These are phyloP conservation scores for Fraxinus cuspidata DNA, from an alignment of 257 asterid species.

Conservation along the genomic window DNA sequence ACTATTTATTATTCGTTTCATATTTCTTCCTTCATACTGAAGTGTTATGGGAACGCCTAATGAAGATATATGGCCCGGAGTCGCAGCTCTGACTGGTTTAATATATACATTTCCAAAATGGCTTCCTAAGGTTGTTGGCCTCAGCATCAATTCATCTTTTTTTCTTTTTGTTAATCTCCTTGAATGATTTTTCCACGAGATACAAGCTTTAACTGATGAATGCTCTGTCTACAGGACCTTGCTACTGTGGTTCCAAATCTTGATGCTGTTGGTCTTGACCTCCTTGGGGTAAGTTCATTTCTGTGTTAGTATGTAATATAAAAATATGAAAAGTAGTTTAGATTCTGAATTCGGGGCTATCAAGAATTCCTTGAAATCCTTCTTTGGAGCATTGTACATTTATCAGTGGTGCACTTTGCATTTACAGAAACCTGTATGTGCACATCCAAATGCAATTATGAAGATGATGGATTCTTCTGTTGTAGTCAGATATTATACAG, in stretches of 20 bases:
- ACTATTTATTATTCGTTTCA: background rate
- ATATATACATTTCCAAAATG: background rate
- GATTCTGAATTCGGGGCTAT: background rate
- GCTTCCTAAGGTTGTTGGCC: background rate
- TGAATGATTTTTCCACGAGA: slow-evolving; percentile 5
- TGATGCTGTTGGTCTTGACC: background rate
- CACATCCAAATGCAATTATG: background rate
- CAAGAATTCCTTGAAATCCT: background rate
- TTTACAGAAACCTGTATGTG: background rate
- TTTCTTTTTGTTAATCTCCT: background rate
- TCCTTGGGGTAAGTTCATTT: background rate
- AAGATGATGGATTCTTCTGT: background rate
- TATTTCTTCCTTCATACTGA: background rate
- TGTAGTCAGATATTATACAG: background rate
- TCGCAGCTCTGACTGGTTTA: background rate
- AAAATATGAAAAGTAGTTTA: background rate
- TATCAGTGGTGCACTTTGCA: background rate
- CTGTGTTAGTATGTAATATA: slow-evolving; percentile 4
- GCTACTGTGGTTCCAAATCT: background rate
- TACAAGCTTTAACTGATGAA: slow-evolving; percentile 7
- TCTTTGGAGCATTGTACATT: background rate
- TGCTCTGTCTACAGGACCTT: background rate
- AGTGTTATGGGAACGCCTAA: background rate
- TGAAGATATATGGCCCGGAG: slow-evolving; percentile 2
- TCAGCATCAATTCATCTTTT: background rate